phyloP scores from a whole-genome alignment of 805 yeast species.

The Lachancea meyersii region DNA sequence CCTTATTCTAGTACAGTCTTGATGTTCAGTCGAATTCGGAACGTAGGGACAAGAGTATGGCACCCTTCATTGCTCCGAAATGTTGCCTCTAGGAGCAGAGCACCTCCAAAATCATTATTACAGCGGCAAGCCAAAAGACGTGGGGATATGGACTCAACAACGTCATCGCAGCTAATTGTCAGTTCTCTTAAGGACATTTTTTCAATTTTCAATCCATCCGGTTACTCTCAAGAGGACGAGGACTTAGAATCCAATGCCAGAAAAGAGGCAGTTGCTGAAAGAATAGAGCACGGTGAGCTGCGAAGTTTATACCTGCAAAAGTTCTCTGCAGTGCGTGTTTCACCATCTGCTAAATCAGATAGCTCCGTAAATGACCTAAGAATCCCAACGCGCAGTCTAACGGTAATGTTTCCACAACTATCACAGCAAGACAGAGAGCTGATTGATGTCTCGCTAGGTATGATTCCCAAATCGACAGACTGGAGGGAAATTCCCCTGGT shows the following conservation, averaged over 20 bases:
- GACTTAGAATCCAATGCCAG: slow-evolving; percentile 11
- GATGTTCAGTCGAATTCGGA: no score
- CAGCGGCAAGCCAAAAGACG: slow-evolving; percentile 20
- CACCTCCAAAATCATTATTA: slow-evolving; percentile 20
- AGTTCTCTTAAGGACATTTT: slow-evolving; percentile 23
- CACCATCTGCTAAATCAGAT: background rate
- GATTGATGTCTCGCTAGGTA: slow-evolving; percentile 2
- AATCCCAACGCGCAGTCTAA: slow-evolving; percentile 1
- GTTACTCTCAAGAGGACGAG: slow-evolving; percentile 25
- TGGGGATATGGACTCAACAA: slow-evolving; percentile 1
- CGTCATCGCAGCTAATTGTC: slow-evolving; percentile 11
- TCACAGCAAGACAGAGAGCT: slow-evolving; percentile 3
- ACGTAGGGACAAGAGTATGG: background rate
- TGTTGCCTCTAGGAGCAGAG: slow-evolving; percentile 1
- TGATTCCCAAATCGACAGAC: slow-evolving; percentile 25
- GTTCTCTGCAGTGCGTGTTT: slow-evolving; percentile 8
- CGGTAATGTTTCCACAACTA: background rate
- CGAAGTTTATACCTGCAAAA: slow-evolving; percentile 11
- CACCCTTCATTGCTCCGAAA: background rate
- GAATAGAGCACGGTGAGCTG: slow-evolving; percentile 16
- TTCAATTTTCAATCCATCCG: slow-evolving; percentile 23
- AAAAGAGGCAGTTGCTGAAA: slow-evolving; percentile 7
- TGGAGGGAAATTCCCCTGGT: slow-evolving; percentile 49
- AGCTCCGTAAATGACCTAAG: background rate
- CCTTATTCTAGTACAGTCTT: no score